Evolutionary conservation across 2,329 filamentous ascomycete species (phyloP).

Genomic region (Phyllosticta citriasiana): DNA sequence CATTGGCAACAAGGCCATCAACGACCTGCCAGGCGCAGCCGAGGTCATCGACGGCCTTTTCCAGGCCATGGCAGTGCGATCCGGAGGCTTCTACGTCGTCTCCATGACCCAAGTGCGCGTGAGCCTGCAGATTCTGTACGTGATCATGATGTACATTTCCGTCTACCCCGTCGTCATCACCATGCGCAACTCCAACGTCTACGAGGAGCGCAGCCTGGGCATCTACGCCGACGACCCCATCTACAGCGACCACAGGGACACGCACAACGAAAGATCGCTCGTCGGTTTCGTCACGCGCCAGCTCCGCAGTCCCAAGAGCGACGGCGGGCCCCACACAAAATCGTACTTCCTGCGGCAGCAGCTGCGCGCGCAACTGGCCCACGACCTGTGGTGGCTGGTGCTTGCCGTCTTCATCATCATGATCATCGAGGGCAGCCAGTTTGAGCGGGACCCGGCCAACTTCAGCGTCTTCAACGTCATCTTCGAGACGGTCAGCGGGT

Average conservation of each 20-base stretch:
- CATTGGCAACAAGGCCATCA: constrained; percentile 43
- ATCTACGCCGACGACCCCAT: constrained; percentile 40
- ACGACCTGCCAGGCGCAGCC: constrained; percentile 33
- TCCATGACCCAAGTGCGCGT: constrained; percentile 41
- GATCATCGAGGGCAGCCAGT: constrained; percentile 32
- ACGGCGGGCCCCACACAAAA: constrained; percentile 19
- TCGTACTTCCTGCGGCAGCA: constrained; percentile 32
- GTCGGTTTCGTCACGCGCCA: constrained; percentile 12
- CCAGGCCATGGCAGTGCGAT: constrained; percentile 44
- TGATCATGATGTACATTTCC: constrained; percentile 58
- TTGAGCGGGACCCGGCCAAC: constrained; percentile 24
- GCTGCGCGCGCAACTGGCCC: constrained; percentile 36
- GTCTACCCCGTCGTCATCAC: constrained; percentile 52
- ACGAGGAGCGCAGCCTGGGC: constrained; percentile 52
- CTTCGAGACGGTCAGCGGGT: constrained; percentile 34
- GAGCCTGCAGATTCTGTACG: constrained; percentile 47
- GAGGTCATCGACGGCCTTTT: constrained; percentile 49
- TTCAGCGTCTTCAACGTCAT: constrained; percentile 37
- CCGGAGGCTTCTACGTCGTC: constrained; percentile 42
- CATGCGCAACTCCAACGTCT: constrained; percentile 49
- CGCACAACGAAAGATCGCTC: constrained; percentile 1
- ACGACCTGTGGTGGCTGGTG: constrained; percentile 37
- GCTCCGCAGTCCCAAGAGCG: not conserved
- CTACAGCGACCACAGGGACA: not conserved
- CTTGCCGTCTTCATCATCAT: constrained; percentile 37